Conservation (phyloP, 768 basidiomycete genomes). For the Lactarius tabidus region DNA sequence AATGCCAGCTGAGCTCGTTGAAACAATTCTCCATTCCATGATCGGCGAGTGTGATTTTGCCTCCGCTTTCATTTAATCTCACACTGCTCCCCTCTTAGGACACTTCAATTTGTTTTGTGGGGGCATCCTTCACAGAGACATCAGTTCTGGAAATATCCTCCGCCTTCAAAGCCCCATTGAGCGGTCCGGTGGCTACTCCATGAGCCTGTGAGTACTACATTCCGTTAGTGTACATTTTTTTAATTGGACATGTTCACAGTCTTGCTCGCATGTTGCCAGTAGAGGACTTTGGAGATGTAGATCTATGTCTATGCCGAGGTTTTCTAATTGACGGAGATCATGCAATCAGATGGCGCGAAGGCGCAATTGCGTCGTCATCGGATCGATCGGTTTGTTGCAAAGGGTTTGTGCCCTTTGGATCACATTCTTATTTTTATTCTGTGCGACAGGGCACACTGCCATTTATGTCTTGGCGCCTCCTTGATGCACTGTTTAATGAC, state of each 20-base stretch:
- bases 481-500: rapidly evolving
- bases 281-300: no score
- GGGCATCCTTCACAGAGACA: background rate
- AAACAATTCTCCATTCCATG: background rate
- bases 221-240: background rate
- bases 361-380: rapidly evolving
- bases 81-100: background rate
- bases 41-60: background rate
- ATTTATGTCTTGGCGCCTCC: background rate
- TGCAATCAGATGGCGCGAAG: background rate
- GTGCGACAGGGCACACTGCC: background rate
- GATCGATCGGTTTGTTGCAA: background rate
- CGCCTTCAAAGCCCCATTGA: background rate
- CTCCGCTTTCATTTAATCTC: background rate
- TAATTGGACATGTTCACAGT: no score
- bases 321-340: background rate
- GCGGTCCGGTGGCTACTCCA: no score
- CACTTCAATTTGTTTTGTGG: background rate
- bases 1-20: background rate
- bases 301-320: background rate
- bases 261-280: no score
- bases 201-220: background rate
- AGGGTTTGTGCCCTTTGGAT: rapidly evolving
- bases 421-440: no score
- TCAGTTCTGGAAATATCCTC: background rate